Evolutionary conservation across 108 stramenopile species (phyloP), one percentile per base, ranked within the genome.

Genomic region (Pseudonitzschia pungens): DNA sequence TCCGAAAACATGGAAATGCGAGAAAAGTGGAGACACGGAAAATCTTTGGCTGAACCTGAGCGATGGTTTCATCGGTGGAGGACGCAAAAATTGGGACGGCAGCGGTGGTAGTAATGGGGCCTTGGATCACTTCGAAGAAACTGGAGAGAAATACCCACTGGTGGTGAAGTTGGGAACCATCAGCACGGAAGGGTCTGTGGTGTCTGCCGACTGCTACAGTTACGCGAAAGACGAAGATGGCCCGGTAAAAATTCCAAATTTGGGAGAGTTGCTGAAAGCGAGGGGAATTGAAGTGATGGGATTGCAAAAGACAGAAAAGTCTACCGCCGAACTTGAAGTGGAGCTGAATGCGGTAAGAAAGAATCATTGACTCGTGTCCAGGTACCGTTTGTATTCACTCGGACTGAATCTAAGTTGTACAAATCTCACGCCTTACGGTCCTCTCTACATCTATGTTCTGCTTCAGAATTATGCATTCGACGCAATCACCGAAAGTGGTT

Each of bases 121-220:
- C 8, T 78, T 99, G 54, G 87, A 95, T 85, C 98, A 99, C 84
- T 99, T 85, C 76, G 73, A 89, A 44, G 94, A 89, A 70, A 96
- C 97, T 9, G 96, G 94, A 16, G 73, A 86, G 40, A 78, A 84
- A 65, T 98, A 95, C 75, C 99, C 99, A 5, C 79, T 99, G 69
- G 96, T 92, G 24, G 99, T 99, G 58, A 99, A 99, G 83, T 83
- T 99, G 22, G 98, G 98, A 58, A 99, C 99, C 21, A 97, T 99
- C 68, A 98, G 93, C 10, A 80, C 89, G 40, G 95, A 98, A 71
- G 59, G 86, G 40, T 88, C 63, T 29, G 84, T 80, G 27, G 69
- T 79, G 27, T 68, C 73, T 48, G 99, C 97, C 8, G 99, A 99
- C 82, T 96, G 98, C 33, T 99, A 94, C 79, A 93, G 91, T 36